These are phyloP conservation scores for Blastocystis sp. DNA, from an alignment of 352 stramenopile genomes.

Conservation along the genomic window DNA sequence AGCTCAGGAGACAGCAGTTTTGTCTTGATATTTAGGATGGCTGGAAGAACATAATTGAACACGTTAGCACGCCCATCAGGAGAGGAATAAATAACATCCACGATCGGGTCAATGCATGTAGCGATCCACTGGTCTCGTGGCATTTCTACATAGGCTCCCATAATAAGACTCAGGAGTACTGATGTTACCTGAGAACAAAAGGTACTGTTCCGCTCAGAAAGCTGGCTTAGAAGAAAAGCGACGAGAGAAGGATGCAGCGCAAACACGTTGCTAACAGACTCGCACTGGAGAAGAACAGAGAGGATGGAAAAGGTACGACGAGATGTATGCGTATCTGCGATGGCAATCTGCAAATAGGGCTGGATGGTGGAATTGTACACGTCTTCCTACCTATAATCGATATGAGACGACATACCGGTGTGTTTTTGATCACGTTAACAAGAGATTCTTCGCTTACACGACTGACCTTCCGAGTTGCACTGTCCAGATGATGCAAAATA, in stretches of 20 bases:
- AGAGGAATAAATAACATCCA: neutral
- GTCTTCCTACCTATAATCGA: neutral
- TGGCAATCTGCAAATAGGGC: neutral
- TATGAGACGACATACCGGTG: neutral
- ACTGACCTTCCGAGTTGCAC: neutral
- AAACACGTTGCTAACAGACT: neutral
- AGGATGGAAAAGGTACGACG: neutral
- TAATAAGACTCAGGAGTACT: neutral
- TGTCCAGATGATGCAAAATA: neutral
- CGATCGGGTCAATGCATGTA: neutral
- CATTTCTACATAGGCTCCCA: neutral
- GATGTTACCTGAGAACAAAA: constrained; percentile 45
- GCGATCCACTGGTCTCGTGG: neutral
- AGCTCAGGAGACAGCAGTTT: neutral
- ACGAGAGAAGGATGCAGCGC: neutral
- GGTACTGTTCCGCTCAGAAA: constrained; percentile 14
- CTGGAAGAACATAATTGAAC: constrained; percentile 35
- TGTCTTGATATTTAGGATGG: constrained; percentile 18
- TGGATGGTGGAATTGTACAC: neutral
- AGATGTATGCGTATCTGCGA: neutral
- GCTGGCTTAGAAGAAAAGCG: neutral
- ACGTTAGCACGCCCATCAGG: neutral
- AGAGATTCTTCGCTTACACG: neutral
- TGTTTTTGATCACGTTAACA: neutral
- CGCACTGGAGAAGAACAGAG: neutral